Conservation (phyloP, 2,329 filamentous ascomycete species). For the Paecilomyces formosus region DNA sequence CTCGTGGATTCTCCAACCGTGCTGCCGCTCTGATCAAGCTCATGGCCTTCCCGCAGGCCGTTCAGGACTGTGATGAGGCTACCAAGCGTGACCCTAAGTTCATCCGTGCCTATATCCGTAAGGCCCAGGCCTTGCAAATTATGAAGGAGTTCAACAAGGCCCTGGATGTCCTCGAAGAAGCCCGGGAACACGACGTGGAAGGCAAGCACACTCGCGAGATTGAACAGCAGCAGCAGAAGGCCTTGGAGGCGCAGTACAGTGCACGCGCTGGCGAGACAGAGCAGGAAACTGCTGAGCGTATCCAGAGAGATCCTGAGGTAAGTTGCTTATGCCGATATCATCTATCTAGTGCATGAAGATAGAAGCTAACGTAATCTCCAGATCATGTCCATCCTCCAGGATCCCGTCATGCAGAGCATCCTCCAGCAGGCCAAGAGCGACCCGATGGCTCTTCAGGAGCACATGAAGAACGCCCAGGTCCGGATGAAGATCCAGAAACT, state of each 20-base stretch:
- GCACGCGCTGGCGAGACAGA: slow-evolving; percentile 91
- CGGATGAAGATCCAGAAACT: slow-evolving; percentile 89
- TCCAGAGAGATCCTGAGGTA: slow-evolving; percentile 86
- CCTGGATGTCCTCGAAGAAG: slow-evolving; percentile 80
- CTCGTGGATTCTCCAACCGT: slow-evolving; percentile 93
- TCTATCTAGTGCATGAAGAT: slow-evolving; percentile 1
- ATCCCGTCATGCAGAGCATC: slow-evolving; percentile 96
- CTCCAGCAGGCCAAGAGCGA: slow-evolving; percentile 94
- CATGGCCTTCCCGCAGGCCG: slow-evolving; percentile 86
- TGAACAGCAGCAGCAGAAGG: slow-evolving; percentile 89
- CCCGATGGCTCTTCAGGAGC: slow-evolving; percentile 85
- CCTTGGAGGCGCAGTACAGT: slow-evolving; percentile 79
- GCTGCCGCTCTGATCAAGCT: slow-evolving; percentile 96
- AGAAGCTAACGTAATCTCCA: slow-evolving; percentile 17
- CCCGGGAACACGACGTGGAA: slow-evolving; percentile 65
- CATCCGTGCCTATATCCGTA: slow-evolving; percentile 92
- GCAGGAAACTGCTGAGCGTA: slow-evolving; percentile 85
- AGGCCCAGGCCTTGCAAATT: slow-evolving; percentile 88
- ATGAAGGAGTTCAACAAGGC: slow-evolving; percentile 99
- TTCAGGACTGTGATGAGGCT: slow-evolving; percentile 85
- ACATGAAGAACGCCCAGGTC: slow-evolving; percentile 89
- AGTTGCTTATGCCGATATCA: slow-evolving; percentile 22
- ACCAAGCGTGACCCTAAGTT: slow-evolving; percentile 89
- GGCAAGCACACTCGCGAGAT: slow-evolving; percentile 86
- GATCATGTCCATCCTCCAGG: slow-evolving; percentile 87